Evolutionary conservation across 2,329 filamentous ascomycete genomes (phyloP), one percentile per base, ranked within the genome.

Genomic region (Aureobasidium zeae): DNA sequence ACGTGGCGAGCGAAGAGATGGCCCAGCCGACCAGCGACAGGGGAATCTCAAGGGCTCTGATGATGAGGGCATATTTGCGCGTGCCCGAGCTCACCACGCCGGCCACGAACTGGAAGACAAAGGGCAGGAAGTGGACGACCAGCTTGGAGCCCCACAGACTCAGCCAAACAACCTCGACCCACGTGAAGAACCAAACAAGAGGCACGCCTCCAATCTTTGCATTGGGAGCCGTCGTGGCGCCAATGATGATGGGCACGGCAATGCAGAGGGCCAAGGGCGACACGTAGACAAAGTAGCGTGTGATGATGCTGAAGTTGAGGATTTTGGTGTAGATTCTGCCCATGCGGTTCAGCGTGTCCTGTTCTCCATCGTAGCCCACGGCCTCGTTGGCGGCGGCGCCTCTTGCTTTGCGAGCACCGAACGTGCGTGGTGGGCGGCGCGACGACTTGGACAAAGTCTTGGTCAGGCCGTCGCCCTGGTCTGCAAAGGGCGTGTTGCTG

Each of bases 81-180:
- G 76, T 76, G 11, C 77, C 77, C 9, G 76, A 73, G 55, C 75
- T 80, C 35, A 81, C 75, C 28, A 80, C 74, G 16, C 77, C 77
- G 45, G 72, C 71, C 9, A 80, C 59, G 44, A 76, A 70, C 50
- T 79, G 73, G 57, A 81, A 81, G 24, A 80, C 48, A 36, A 63
- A 69, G 1, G 77, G 77, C 34, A 81, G 55, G 51, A 73, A 70
- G 52, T 75, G 72, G 5, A 73, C 73, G 19, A 77, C 58, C 36
- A 79, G 63, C 57, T 81, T 81, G 51, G 72, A 73, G 11, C 66
- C 66, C 77, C 77, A 81, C 48, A 81, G 62, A 53, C 72, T 73
- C 26, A 77, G 61, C 77, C 77, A 81, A 42, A 80, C 66, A 34
- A 80, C 69, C 57, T 80, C 76, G 26, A 81, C 63, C 77, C 77